Conservation (phyloP, 2,329 filamentous ascomycete genomes). For the Hawksworthiomyces lignivorus region DNA sequence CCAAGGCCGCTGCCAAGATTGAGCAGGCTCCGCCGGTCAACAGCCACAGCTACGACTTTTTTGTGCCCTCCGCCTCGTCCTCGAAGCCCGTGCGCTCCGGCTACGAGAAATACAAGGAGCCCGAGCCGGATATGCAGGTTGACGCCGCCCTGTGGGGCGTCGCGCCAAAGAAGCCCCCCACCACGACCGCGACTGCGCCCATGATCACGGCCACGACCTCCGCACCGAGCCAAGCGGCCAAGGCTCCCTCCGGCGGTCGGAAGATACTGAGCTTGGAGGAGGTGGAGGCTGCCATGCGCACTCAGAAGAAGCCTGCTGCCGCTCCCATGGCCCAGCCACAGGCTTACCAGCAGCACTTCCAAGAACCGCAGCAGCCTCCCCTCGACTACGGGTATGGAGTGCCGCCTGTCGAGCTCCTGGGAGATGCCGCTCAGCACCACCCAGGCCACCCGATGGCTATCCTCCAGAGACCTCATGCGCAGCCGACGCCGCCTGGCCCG, state of each 20-base stretch:
- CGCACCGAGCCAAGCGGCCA: conserved; percentile 22
- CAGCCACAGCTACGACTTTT: conserved; percentile 17
- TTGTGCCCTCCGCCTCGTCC: conserved; percentile 13
- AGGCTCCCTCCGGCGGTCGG: conserved; percentile 37
- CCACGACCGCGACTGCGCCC: conserved; percentile 22
- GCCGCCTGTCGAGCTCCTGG: conserved; percentile 10
- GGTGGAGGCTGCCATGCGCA: conserved; percentile 86
- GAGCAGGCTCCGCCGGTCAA: conserved; percentile 11
- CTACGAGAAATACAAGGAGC: conserved; percentile 87
- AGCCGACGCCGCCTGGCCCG: conserved; percentile 31
- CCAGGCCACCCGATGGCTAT: conserved; percentile 43
- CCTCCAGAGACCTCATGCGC: conserved; percentile 44
- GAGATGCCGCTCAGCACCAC: background rate
- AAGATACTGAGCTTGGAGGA: conserved; percentile 96
- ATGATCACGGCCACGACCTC: conserved; percentile 15
- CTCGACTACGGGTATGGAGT: conserved; percentile 10
- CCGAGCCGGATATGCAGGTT: conserved; percentile 82
- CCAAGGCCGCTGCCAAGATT: conserved; percentile 31
- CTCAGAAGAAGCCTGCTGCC: conserved; percentile 48
- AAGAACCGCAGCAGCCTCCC: conserved; percentile 17
- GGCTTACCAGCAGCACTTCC: conserved; percentile 20
- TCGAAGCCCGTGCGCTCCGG: conserved; percentile 65
- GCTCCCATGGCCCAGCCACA: conserved; percentile 26
- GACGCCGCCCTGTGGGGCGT: conserved; percentile 91
- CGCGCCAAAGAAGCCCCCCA: conserved; percentile 56